Conservation (phyloP, 352 stramenopile species). For the Phytopythium chamaehyphon region DNA sequence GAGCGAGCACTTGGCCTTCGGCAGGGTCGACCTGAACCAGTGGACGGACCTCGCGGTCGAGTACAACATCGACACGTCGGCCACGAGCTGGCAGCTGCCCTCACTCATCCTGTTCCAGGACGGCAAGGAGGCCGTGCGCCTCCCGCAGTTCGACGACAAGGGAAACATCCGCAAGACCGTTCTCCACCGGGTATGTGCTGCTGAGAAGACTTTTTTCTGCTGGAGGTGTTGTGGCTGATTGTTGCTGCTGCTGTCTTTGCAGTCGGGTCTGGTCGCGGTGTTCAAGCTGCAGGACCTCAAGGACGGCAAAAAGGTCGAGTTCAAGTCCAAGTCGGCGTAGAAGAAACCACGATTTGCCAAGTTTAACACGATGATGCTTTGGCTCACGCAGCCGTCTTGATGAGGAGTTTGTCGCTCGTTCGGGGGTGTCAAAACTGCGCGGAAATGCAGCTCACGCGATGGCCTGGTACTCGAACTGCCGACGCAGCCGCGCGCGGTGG, state of each 20-base stretch:
- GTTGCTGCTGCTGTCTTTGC: neutral
- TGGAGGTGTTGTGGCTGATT: neutral
- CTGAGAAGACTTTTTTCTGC: too few species aligned
- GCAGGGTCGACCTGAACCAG: constrained; percentile 59
- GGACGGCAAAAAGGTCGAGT: constrained; percentile 37
- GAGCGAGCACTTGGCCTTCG: constrained; percentile 52
- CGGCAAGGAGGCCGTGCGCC: constrained; percentile 46
- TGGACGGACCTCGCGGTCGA: constrained; percentile 56
- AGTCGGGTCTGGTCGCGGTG: constrained; percentile 41
- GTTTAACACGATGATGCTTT: too few species aligned
- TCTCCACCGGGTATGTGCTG: constrained; percentile 41
- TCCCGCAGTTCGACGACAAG: constrained; percentile 51
- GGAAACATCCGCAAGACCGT: constrained; percentile 56
- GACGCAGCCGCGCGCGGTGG: constrained; percentile 39
- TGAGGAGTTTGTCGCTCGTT: too few species aligned
- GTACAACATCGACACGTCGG: constrained; percentile 57
- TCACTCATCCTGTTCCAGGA: constrained; percentile 72
- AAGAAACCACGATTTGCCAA: neutral
- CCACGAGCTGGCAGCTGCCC: constrained; percentile 63
- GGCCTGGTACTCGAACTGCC: constrained; percentile 63
- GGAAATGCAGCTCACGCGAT: constrained; percentile 13
- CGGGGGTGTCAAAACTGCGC: too few species aligned
- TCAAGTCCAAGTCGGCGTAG: constrained; percentile 22
- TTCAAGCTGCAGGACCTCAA: constrained; percentile 57
- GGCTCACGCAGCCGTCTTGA: too few species aligned